Evolutionary conservation across 805 yeast genomes (phyloP), one percentile per base, ranked within the genome.

Genomic region (Metschnikowia shivogae): DNA sequence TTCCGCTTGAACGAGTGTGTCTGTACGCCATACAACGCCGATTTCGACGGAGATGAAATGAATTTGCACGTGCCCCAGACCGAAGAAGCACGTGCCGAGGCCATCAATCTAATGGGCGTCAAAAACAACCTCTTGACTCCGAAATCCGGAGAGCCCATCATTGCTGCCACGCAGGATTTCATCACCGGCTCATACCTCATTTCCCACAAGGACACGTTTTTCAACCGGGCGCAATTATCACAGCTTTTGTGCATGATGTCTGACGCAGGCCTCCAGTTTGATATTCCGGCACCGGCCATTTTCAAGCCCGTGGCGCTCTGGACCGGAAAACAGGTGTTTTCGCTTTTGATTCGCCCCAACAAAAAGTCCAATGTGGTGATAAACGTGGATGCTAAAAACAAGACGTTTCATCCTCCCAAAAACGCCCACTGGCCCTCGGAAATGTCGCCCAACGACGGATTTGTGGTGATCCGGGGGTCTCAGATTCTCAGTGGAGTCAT

Each of bases 1-100:
- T 88, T 93, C 71, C 76, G 99, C 55, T 76, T 93, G 56, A 93
- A 93, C 63, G 98, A 93, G 67, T 93, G 99, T 84, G 99, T 93
- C 8, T 93, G 99, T 72, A 93, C 99, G 0, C 99, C 99, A 1
- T 93, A 93, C 69, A 95, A 95, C 65, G 99, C 99, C 33, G 99
- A 93, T 78, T 93, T 93, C 63, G 99, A 93, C 67, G 99, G 99
- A 68, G 99, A 93, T 69, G 99, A 93, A 67, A 93, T 93, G 99
- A 93, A 93, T 65, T 74, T 93, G 61, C 99, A 93, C 63, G 99
- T 93, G 37, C 99, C 99, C 1, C 99, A 93, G 66, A 93, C 98
- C 1, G 98, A 93, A 68, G 99, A 93, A 67, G 98, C 99, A 1
- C 74, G 99, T 53, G 96, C 98, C 0, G 99, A 93, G 66, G 99